Percentiles rank a stretch among this genome's conserved stretches.
phyloP scores from a whole-genome alignment of 495 filamentous ascomycete genomes.

The Podospora comata region DNA sequence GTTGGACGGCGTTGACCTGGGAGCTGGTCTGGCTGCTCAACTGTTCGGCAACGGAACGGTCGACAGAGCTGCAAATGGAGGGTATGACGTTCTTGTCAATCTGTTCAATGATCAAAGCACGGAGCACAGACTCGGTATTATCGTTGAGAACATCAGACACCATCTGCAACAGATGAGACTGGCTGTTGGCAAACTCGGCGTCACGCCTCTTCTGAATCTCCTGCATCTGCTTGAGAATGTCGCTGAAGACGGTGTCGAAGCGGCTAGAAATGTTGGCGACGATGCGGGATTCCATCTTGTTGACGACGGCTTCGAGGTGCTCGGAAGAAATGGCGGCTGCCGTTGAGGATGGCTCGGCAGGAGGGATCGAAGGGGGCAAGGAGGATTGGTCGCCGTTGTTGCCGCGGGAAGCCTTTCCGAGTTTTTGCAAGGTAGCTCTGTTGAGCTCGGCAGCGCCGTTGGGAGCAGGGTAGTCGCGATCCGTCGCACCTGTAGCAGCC shows the following conservation, averaged over 20 bases:
- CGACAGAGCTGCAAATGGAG: constrained; percentile 42
- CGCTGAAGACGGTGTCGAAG: constrained; percentile 42
- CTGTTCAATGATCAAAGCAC: constrained; percentile 62
- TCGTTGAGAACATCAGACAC: constrained; percentile 85
- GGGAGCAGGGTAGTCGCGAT: constrained; percentile 17
- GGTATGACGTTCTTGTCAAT: constrained; percentile 66
- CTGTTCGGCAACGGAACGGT: constrained; percentile 47
- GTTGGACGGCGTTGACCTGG: constrained; percentile 53
- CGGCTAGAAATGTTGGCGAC: constrained; percentile 42
- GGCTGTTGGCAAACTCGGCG: constrained; percentile 35
- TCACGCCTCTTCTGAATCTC: constrained; percentile 33
- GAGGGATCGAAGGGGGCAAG: neutral
- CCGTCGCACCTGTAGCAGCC: constrained; percentile 19
- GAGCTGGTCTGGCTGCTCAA: constrained; percentile 44
- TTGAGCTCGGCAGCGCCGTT: constrained; percentile 28
- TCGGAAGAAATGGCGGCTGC: constrained; percentile 27
- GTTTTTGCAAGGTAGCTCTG: constrained; percentile 27
- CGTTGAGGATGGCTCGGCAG: constrained; percentile 9
- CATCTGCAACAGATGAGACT: constrained; percentile 64
- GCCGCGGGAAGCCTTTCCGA: constrained; percentile 29
- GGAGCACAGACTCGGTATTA: constrained; percentile 79
- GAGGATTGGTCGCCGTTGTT: constrained; percentile 10
- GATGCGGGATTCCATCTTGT: constrained; percentile 46
- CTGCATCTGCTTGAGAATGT: constrained; percentile 41
- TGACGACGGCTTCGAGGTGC: constrained; percentile 42